Evolutionary conservation across 805 yeast species (phyloP).

Genomic region (Yamadazyma endophytica): DNA sequence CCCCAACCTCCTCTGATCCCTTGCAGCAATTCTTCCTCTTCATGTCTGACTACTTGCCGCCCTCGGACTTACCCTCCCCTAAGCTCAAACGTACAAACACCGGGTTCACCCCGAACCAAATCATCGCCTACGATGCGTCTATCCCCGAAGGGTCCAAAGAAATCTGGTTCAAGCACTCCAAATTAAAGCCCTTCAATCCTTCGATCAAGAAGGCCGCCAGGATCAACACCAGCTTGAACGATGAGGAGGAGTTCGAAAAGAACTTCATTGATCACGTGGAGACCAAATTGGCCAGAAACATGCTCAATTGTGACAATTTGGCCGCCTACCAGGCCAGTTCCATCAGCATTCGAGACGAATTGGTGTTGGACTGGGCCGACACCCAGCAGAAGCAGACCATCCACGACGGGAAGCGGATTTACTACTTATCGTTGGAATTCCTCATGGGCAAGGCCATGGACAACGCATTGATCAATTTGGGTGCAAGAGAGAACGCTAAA

Average conservation of each 20-base stretch:
- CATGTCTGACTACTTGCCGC: conserved; percentile 37
- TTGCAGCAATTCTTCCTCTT: not conserved
- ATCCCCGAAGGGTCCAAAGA: conserved; percentile 78
- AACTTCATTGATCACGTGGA: conserved; percentile 83
- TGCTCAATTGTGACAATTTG: conserved; percentile 86
- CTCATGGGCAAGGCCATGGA: conserved; percentile 95
- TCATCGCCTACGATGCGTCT: conserved; percentile 72
- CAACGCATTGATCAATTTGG: conserved; percentile 82
- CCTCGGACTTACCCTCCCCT: conserved; percentile 35
- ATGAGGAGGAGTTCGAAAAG: conserved; percentile 57
- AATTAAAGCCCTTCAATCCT: conserved; percentile 24
- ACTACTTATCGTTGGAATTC: conserved; percentile 83
- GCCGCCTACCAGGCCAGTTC: conserved; percentile 94
- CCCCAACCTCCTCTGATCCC: too few species aligned
- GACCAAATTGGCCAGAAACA: conserved; percentile 83
- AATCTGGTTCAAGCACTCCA: conserved; percentile 70
- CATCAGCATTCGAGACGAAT: conserved; percentile 68
- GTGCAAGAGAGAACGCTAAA: conserved; percentile 56
- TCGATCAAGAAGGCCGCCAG: conserved; percentile 33
- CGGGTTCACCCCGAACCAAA: conserved; percentile 89
- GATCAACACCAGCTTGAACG: conserved; percentile 12
- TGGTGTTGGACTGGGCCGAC: conserved; percentile 85
- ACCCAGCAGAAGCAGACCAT: conserved; percentile 88
- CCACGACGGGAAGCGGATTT: conserved; percentile 79
- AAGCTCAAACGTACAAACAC: conserved; percentile 72